phyloP scores from a whole-genome alignment of 2,329 filamentous ascomycete species.

The Fusarium sulawesiense region DNA sequence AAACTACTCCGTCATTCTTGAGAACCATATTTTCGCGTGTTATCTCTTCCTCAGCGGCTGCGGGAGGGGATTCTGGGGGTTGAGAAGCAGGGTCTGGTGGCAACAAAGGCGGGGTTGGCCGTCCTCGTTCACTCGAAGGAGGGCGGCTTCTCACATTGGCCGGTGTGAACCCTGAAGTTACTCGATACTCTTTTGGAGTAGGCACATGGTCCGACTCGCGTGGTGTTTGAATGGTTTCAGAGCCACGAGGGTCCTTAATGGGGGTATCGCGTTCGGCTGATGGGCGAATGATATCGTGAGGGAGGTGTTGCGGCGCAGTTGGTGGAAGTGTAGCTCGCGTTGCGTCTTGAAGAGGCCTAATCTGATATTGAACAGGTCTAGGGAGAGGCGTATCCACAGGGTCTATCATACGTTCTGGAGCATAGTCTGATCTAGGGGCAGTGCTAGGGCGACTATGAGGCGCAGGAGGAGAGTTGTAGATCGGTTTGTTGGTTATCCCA shows the following conservation, averaged over 20 bases:
- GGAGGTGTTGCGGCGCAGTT: conserved; percentile 18
- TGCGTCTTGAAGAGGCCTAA: conserved; percentile 8
- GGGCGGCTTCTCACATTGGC: conserved; percentile 48
- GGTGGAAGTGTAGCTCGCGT: conserved; percentile 30
- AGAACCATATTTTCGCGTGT: conserved; percentile 59
- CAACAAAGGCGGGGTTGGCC: conserved; percentile 45
- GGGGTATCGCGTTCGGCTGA: conserved; percentile 37
- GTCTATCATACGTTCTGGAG: conserved; percentile 36
- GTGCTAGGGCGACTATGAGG: conserved; percentile 12
- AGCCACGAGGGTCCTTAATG: conserved; percentile 23
- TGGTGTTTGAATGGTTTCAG: conserved; percentile 25
- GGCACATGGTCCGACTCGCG: conserved; percentile 45
- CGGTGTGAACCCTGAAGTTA: conserved; percentile 48
- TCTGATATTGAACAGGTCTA: conserved; percentile 14
- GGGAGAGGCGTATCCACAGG: conserved; percentile 22
- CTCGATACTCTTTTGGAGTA: conserved; percentile 44
- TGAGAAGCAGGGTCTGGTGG: conserved; percentile 47
- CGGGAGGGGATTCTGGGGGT: conserved; percentile 27
- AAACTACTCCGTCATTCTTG: conserved; percentile 61
- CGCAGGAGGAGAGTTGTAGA: background rate
- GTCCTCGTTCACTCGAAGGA: conserved; percentile 44
- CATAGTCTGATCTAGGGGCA: conserved; percentile 26
- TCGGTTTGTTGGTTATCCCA: conserved; percentile 7
- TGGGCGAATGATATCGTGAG: conserved; percentile 36
- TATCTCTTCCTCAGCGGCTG: conserved; percentile 51